phyloP scores from a whole-genome alignment of 164 flowering plant species.

The Vitis amurensis region DNA sequence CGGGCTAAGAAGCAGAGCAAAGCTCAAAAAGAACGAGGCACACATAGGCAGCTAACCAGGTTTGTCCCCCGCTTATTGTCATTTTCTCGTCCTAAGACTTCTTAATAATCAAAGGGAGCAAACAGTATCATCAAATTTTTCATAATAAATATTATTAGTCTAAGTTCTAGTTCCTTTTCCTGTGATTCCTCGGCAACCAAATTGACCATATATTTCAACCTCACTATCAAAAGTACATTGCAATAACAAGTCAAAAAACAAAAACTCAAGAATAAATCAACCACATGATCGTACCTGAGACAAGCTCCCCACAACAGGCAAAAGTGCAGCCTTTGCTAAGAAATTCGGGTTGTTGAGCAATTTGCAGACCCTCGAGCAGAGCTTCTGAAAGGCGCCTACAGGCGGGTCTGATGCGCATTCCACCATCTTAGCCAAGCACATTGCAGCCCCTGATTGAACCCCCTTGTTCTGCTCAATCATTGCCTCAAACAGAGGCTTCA shows the following conservation, averaged over 20 bases:
- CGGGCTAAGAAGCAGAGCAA: too few species aligned
- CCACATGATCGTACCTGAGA: slow-evolving; percentile 63
- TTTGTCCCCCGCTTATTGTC: too few species aligned
- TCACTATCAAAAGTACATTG: not conserved
- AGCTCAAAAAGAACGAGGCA: too few species aligned
- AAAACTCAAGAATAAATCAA: not conserved
- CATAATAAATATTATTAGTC: not conserved
- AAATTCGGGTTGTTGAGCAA: slow-evolving; percentile 62
- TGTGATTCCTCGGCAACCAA: not conserved
- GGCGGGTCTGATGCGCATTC: slow-evolving; percentile 67
- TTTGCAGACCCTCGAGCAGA: slow-evolving; percentile 80
- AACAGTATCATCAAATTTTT: not conserved
- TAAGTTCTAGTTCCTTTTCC: not conserved
- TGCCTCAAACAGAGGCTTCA: slow-evolving; percentile 88
- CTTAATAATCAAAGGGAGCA: not conserved
- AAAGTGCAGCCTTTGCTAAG: slow-evolving; percentile 64
- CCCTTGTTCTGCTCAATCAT: slow-evolving; percentile 82
- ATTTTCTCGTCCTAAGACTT: not conserved
- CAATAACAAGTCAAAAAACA: not conserved
- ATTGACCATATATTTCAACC: not conserved
- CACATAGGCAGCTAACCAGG: too few species aligned
- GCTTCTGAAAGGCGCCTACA: slow-evolving; percentile 64
- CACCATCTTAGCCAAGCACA: slow-evolving; percentile 85
- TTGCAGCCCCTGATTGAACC: slow-evolving; percentile 80
- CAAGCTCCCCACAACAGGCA: slow-evolving; percentile 70